Evolutionary conservation across 2,329 filamentous ascomycete genomes (phyloP).

Genomic region (Exophiala aquamarina): DNA sequence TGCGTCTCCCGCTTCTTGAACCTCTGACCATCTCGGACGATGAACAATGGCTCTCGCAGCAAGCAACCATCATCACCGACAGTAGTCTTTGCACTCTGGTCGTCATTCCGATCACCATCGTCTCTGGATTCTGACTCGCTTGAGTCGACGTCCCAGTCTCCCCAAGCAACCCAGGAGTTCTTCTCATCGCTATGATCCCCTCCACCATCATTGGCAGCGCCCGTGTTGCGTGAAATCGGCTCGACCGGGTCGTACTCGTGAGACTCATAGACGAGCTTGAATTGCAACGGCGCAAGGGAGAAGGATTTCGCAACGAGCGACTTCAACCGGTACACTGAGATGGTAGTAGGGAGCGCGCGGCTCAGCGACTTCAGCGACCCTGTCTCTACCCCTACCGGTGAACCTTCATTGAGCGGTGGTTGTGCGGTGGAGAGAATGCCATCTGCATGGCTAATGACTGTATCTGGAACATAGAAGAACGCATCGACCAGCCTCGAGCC

Average conservation of each 20-base stretch:
- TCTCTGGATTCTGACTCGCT: conserved; percentile 31
- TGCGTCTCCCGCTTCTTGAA: conserved; percentile 25
- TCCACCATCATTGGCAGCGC: conserved; percentile 4
- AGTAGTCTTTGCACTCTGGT: not conserved
- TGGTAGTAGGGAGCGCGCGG: conserved; percentile 65
- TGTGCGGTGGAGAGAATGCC: conserved; percentile 2
- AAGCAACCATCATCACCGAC: not conserved
- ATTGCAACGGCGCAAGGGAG: conserved; percentile 59
- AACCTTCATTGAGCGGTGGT: too few relatives aligned
- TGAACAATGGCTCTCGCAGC: conserved; percentile 7
- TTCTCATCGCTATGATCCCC: conserved; percentile 41
- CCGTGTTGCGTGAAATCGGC: conserved; percentile 14
- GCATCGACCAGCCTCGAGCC: conserved; percentile 71
- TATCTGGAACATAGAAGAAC: conserved; percentile 59
- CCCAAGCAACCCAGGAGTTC: conserved; percentile 47
- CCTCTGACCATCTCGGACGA: conserved; percentile 17
- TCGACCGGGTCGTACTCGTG: conserved; percentile 83
- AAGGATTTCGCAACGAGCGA: conserved; percentile 75
- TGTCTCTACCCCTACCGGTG: too few relatives aligned
- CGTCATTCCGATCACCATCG: conserved; percentile 54
- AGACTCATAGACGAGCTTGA: conserved; percentile 81
- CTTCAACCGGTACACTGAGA: conserved; percentile 79
- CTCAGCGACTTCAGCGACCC: too few relatives aligned
- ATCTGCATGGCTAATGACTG: too few relatives aligned
- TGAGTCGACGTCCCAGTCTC: conserved; percentile 27